A percentile compares a stretch with the other conserved stretches of the same genome.
Evolutionary conservation across 2,329 filamentous ascomycete genomes (phyloP).

Genomic region (Arachnopeziza araneosa): DNA sequence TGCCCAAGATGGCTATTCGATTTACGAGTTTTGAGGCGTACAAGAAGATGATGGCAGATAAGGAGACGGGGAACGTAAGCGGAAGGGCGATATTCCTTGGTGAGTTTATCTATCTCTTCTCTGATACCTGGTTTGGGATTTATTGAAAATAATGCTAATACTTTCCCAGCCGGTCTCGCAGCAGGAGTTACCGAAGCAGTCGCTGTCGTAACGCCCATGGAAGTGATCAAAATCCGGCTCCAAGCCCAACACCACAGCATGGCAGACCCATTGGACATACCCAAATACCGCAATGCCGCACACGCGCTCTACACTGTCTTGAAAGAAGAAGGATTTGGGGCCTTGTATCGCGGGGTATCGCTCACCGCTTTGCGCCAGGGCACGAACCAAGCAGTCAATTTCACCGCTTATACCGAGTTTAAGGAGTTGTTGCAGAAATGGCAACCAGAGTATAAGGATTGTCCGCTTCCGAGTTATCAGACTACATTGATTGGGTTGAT

Average conservation of each 20-base stretch:
- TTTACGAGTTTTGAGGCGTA: constrained; percentile 97
- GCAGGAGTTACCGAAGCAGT: constrained; percentile 97
- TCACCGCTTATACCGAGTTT: constrained; percentile 94
- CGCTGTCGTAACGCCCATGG: constrained; percentile 95
- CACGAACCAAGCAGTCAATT: constrained; percentile 97
- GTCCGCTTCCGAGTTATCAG: constrained; percentile 76
- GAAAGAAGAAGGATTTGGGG: constrained; percentile 80
- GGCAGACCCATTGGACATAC: constrained; percentile 91
- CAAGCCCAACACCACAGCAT: constrained; percentile 98
- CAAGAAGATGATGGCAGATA: constrained; percentile 73
- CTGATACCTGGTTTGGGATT: background rate
- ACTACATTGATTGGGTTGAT: constrained; percentile 85
- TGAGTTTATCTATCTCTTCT: constrained; percentile 33
- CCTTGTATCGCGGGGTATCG: constrained; percentile 88
- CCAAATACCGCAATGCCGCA: constrained; percentile 95
- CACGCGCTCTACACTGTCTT: constrained; percentile 80
- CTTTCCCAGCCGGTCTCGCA: constrained; percentile 65
- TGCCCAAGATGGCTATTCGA: constrained; percentile 98
- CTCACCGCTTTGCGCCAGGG: constrained; percentile 92
- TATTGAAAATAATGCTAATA: background rate
- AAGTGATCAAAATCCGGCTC: constrained; percentile 97
- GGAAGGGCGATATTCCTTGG: constrained; percentile 68
- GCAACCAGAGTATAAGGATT: constrained; percentile 62
- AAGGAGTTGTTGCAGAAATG: constrained; percentile 69
- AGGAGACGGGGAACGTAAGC: constrained; percentile 59